These are phyloP conservation scores for Solanum raphanifolium DNA, from an alignment of 257 asterid species.

Conservation along the genomic window DNA sequence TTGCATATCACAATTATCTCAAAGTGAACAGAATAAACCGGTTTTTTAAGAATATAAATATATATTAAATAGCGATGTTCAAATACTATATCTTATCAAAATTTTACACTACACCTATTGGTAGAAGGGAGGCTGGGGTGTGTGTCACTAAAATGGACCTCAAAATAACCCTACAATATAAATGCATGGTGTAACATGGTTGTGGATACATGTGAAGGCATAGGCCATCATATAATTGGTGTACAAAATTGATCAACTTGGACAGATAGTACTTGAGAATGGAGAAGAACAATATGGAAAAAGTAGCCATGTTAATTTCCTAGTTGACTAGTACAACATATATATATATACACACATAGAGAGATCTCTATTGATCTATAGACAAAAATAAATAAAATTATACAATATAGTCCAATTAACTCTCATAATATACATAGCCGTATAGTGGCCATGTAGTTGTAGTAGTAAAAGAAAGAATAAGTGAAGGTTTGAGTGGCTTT, in stretches of 20 bases:
- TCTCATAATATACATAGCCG: background rate
- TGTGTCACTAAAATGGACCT: background rate
- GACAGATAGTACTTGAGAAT: constrained; percentile 15
- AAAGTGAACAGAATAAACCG: rapidly evolving
- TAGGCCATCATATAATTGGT: constrained; percentile 12
- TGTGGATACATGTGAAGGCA: constrained; percentile 32
- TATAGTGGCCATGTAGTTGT: constrained; percentile 16
- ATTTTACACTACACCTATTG: background rate
- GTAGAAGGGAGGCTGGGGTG: background rate
- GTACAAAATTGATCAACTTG: constrained; percentile 17
- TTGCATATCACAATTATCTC: background rate
- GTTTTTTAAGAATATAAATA: background rate
- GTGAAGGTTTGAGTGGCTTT: constrained; percentile 32
- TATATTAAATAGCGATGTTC: background rate
- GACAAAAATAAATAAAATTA: background rate
- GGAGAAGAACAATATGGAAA: constrained; percentile 1
- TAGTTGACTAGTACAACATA: constrained; percentile 26
- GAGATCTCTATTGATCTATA: background rate
- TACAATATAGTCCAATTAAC: background rate
- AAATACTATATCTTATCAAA: background rate
- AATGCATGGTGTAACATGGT: constrained; percentile 2
- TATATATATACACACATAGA: background rate
- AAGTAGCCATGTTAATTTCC: constrained; percentile 15
- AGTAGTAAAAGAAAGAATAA: constrained; percentile 38
- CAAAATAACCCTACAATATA: background rate